A percentile compares a stretch with the other conserved stretches of the same genome.
Evolutionary conservation across 306 rosid genomes (phyloP).

Genomic region (Senna siamea): DNA sequence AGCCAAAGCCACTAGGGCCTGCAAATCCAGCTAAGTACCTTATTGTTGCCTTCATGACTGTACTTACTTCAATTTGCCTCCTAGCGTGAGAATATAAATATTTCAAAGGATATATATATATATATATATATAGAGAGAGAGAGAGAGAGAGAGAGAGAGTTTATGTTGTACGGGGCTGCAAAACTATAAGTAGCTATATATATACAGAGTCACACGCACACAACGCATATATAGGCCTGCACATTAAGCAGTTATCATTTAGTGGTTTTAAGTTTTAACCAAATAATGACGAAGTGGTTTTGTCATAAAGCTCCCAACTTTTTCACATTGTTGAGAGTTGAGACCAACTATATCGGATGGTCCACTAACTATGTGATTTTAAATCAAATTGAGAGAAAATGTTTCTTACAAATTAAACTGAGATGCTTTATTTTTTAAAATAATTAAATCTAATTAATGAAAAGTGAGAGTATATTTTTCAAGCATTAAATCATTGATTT

Average conservation of each 20-base stretch:
- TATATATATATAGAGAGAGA: no score
- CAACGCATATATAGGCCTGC: neutral
- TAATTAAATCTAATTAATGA: no score
- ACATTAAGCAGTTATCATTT: constrained; percentile 3
- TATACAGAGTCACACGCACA: neutral
- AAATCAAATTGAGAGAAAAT: no score
- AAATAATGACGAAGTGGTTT: neutral
- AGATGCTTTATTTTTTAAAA: neutral
- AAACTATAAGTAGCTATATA: constrained; percentile 33
- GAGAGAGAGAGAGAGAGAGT: constrained; percentile 22
- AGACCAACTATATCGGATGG: constrained; percentile 40
- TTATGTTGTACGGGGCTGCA: constrained; percentile 24
- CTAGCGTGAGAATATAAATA: neutral
- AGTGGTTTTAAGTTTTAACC: constrained; percentile 10
- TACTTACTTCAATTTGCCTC: neutral
- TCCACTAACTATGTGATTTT: constrained; percentile 42
- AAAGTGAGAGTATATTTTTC: no score
- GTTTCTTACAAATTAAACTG: no score
- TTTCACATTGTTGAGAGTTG: constrained; percentile 32
- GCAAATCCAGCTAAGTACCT: constrained; percentile 92
- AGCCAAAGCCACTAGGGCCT: constrained; percentile 98
- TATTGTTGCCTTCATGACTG: constrained; percentile 74
- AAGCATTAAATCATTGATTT: neutral
- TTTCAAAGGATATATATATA: neutral
- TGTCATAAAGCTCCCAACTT: neutral